phyloP scores from a whole-genome alignment of 2,329 filamentous ascomycete genomes.

The Metarhizium robertsii region DNA sequence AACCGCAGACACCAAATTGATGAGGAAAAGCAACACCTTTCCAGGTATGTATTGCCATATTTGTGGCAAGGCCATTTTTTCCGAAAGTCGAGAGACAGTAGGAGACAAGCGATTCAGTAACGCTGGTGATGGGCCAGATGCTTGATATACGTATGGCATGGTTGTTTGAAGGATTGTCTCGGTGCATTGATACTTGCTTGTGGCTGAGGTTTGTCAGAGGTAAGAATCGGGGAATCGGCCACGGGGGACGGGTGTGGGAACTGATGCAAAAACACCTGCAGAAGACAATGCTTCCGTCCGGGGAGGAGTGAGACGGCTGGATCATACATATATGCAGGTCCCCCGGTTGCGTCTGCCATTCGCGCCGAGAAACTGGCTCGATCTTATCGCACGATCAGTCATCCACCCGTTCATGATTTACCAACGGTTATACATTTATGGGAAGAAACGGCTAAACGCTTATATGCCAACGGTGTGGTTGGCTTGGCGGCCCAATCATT shows the following conservation, averaged over 20 bases:
- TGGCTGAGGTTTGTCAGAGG: no score
- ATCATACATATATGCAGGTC: no score
- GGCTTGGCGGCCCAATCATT: neutral
- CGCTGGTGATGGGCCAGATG: neutral
- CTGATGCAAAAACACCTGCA: no score
- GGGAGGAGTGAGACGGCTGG: no score
- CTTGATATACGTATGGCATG: no score
- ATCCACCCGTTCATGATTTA: no score
- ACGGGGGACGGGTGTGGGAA: no score
- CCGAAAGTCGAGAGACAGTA: neutral
- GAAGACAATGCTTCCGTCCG: no score
- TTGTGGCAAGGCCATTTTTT: conserved; percentile 8
- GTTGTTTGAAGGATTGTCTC: no score
- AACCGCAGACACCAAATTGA: conserved; percentile 13
- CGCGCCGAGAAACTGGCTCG: neutral
- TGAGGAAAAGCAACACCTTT: conserved; percentile 12
- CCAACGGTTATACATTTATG: neutral
- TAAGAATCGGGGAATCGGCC: no score
- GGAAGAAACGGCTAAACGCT: neutral
- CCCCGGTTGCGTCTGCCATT: no score
- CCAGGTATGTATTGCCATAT: conserved; percentile 15
- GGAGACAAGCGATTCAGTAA: neutral
- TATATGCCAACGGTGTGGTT: neutral
- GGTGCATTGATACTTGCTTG: no score
- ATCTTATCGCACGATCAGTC: neutral